Conservation (phyloP, 2,329 filamentous ascomycete genomes). For the Cercospora zeae-maydis region DNA sequence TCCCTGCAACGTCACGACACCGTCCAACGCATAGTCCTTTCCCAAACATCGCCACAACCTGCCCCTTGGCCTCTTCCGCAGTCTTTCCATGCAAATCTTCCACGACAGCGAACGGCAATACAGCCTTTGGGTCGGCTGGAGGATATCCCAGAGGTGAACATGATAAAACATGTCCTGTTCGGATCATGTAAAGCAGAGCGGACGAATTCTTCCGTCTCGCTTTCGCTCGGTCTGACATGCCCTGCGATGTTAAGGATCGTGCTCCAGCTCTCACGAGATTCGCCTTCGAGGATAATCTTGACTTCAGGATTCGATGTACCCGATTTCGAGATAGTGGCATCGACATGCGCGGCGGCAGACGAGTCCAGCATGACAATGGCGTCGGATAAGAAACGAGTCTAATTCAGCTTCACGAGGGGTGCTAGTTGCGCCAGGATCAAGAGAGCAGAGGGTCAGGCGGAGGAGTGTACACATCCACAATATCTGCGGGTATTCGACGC, state of each 20-base stretch:
- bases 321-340: neutral
- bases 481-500: conserved; percentile 19
- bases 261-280: neutral
- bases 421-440: conserved; percentile 19
- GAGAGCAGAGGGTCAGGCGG: conserved; percentile 14
- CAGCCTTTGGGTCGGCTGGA: conserved; percentile 22
- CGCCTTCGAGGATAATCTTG: conserved; percentile 15
- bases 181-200: conserved; percentile 12
- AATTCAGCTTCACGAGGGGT: conserved; percentile 16
- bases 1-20: conserved; percentile 20
- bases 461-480: conserved; percentile 16
- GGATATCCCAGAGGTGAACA: conserved; percentile 23
- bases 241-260: conserved; percentile 1
- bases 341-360: conserved; percentile 6
- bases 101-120: conserved; percentile 23
- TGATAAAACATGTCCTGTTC: conserved; percentile 11
- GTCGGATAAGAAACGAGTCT: conserved; percentile 13
- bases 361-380: conserved; percentile 14
- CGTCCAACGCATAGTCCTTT: conserved; percentile 23
- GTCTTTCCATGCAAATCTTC: conserved; percentile 18
- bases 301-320: neutral
- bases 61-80: conserved; percentile 19
- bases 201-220: neutral
- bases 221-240: neutral
- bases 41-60: conserved; percentile 23